phyloP scores from a whole-genome alignment of 179 eudicot genomes.

The Beta macrorhiza region DNA sequence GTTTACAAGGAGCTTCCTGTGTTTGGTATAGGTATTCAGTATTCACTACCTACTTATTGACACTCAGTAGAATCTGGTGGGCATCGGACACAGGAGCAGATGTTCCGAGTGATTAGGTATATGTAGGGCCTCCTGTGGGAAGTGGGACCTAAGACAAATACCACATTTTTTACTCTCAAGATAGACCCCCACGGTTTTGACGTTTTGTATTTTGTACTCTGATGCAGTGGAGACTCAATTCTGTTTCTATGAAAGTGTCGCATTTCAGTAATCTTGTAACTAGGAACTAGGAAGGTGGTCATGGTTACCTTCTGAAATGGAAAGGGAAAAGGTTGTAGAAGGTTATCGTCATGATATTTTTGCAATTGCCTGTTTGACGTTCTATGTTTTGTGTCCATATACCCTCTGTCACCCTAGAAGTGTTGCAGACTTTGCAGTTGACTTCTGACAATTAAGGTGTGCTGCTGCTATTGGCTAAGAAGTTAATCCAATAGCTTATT shows the following conservation, averaged over 20 bases:
- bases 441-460: background rate
- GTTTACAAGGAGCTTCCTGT: constrained; percentile 18
- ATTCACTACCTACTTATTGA: too few species aligned
- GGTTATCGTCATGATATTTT: background rate
- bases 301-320: too few species aligned
- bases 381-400: background rate
- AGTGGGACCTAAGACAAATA: too few species aligned
- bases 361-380: background rate
- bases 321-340: background rate
- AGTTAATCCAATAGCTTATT: too few species aligned
- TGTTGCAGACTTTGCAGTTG: background rate
- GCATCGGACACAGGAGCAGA: too few species aligned
- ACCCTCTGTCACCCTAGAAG: background rate
- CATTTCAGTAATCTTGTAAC: background rate
- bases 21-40: constrained; percentile 36
- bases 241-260: background rate
- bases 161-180: too few species aligned
- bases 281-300: background rate
- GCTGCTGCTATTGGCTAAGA: too few species aligned
- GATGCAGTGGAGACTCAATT: background rate
- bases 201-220: too few species aligned
- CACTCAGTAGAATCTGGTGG: too few species aligned
- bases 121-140: too few species aligned
- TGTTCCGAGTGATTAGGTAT: too few species aligned
- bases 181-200: background rate